Conservation (phyloP, 176 grass and related monocot genomes). For the Eremochloa ophiuroides region DNA sequence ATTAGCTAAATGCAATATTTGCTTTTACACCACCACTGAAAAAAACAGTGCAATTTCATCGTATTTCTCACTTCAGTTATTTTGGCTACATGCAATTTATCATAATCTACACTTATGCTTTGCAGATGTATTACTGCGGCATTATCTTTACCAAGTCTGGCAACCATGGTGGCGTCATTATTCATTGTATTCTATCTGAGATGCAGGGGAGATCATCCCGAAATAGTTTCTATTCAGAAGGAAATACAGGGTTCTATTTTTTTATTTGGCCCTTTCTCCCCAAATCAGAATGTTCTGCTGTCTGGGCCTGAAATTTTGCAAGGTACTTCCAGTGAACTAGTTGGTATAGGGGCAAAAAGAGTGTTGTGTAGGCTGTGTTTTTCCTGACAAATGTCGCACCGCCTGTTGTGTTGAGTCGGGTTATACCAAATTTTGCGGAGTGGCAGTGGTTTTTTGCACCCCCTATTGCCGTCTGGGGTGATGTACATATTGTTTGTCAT, state of each 20-base stretch:
- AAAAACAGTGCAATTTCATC: neutral
- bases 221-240: conserved; percentile 12
- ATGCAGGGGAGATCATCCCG: conserved; percentile 15
- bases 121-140: conserved; percentile 47
- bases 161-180: conserved; percentile 24
- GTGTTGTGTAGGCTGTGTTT: conserved; percentile 43
- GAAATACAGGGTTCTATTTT: conserved; percentile 35
- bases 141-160: conserved; percentile 27
- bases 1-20: neutral
- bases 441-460: neutral
- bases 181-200: conserved; percentile 12
- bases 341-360: neutral
- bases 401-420: conserved; percentile 29
- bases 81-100: conserved; percentile 10
- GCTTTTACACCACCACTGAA: neutral
- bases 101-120: conserved; percentile 3
- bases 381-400: conserved; percentile 40
- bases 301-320: conserved; percentile 29
- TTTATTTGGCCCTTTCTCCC: conserved; percentile 3
- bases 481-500: conserved; percentile 20
- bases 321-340: conserved; percentile 22
- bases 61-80: neutral
- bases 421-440: conserved; percentile 37
- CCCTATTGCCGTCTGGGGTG: conserved; percentile 3
- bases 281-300: conserved; percentile 1